Evolutionary conservation across 2,329 filamentous ascomycete genomes (phyloP).

Genomic region (Coniella lustricola): DNA sequence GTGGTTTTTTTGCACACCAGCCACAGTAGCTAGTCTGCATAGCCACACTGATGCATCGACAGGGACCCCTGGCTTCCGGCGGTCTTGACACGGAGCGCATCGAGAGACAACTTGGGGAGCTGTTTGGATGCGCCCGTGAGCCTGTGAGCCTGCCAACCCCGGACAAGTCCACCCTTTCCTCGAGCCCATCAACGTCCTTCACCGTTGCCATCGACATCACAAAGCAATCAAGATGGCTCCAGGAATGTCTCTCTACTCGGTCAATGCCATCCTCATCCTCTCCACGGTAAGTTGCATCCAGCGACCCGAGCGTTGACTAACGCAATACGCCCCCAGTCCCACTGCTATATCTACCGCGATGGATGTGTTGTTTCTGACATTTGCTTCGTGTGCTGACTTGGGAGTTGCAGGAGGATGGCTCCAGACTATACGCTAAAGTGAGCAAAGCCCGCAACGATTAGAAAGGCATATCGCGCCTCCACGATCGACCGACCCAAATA

Average conservation of each 20-base stretch:
- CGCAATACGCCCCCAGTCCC: not conserved
- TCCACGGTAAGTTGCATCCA: slow-evolving; percentile 11
- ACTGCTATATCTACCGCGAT: not conserved
- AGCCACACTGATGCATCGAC: not conserved
- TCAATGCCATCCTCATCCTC: slow-evolving; percentile 57
- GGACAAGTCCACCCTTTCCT: not conserved
- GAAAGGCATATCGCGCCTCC: not conserved
- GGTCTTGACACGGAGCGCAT: slow-evolving; percentile 17
- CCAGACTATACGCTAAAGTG: slow-evolving; percentile 27
- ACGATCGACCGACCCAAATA: not conserved
- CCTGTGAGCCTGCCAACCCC: slow-evolving; percentile 1
- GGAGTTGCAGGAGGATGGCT: slow-evolving; percentile 13
- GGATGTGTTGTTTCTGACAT: not conserved
- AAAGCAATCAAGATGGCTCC: slow-evolving; percentile 53
- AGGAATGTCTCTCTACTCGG: slow-evolving; percentile 67
- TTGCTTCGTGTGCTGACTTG: not conserved
- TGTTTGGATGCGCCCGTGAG: not conserved
- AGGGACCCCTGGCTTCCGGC: slow-evolving; percentile 5
- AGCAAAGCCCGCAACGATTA: slow-evolving; percentile 49
- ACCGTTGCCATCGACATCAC: slow-evolving; percentile 1
- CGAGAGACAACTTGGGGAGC: slow-evolving; percentile 7
- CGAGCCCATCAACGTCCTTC: not conserved
- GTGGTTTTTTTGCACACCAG: not conserved
- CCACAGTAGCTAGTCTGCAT: not conserved
- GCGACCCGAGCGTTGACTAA: not conserved